Conservation (phyloP, 2,329 filamentous ascomycete genomes). For the Nigrospora sphaerica region DNA sequence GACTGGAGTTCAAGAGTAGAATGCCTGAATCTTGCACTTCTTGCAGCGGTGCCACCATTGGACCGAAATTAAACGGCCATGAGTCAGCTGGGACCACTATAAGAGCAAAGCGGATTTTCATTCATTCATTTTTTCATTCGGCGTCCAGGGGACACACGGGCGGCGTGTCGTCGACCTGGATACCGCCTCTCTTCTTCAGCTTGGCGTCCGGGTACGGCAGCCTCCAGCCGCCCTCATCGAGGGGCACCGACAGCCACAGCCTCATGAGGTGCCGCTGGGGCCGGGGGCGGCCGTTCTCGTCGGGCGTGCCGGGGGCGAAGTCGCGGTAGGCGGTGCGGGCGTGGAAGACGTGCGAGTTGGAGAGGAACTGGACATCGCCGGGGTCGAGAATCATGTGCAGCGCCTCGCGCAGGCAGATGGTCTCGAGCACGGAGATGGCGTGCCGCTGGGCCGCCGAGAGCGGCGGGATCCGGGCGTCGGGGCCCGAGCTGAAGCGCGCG, state of each 20-base stretch:
- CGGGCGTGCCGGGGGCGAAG: conserved; percentile 50
- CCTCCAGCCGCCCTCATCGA: conserved; percentile 77
- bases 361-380: conserved; percentile 82
- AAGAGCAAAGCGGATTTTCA: too few relatives aligned
- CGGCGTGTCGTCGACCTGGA: conserved; percentile 76
- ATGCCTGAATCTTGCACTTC: too few relatives aligned
- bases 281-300: background rate
- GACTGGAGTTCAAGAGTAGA: too few relatives aligned
- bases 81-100: too few relatives aligned
- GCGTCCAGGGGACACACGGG: conserved; percentile 72
- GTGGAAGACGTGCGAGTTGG: conserved; percentile 75
- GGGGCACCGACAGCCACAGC: conserved; percentile 77
- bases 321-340: conserved; percentile 76
- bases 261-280: conserved; percentile 74
- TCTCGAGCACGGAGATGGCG: conserved; percentile 65
- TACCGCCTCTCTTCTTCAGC: conserved; percentile 82
- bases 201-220: conserved; percentile 74
- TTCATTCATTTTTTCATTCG: too few relatives aligned
- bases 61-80: too few relatives aligned
- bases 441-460: conserved; percentile 62
- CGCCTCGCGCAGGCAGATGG: conserved; percentile 64
- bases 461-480: conserved; percentile 66
- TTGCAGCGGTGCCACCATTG: too few relatives aligned
- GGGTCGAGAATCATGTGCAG: conserved; percentile 83
- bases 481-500: conserved; percentile 59